These are phyloP conservation scores for Colletotrichum chlorophyti DNA, from an alignment of 2,329 filamentous ascomycete species.

Conservation along the genomic window DNA sequence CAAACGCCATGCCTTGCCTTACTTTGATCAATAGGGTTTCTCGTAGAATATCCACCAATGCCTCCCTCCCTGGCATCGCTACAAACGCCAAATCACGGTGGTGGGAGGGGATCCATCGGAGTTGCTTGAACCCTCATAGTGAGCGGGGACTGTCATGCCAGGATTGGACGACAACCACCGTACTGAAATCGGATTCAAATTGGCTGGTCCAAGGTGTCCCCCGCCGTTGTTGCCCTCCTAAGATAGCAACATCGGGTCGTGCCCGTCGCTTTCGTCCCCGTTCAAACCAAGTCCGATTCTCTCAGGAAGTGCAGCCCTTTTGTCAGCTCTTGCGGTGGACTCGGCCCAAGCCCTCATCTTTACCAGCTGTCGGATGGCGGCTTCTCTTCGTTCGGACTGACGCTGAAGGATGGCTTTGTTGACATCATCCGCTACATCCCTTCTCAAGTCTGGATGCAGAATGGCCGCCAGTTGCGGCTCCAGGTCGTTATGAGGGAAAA, in stretches of 20 bases:
- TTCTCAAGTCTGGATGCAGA: conserved; percentile 79
- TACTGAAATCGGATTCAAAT: too few species aligned
- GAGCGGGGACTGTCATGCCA: too few species aligned
- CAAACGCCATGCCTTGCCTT: conserved; percentile 6
- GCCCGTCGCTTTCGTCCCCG: conserved; percentile 33
- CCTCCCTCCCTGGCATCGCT: too few species aligned
- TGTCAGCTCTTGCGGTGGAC: conserved; percentile 56
- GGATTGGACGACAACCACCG: too few species aligned
- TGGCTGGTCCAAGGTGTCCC: neutral
- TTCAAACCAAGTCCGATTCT: conserved; percentile 47
- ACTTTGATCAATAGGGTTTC: neutral
- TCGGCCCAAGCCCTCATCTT: conserved; percentile 89
- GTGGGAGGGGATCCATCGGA: too few species aligned
- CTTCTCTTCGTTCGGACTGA: conserved; percentile 76
- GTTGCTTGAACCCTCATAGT: too few species aligned
- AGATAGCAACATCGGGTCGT: conserved; percentile 28
- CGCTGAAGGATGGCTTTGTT: conserved; percentile 85
- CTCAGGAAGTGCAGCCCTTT: conserved; percentile 48
- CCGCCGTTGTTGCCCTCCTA: conserved; percentile 8
- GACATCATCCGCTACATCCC: conserved; percentile 84
- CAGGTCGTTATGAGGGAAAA: conserved; percentile 84
- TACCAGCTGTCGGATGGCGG: conserved; percentile 82
- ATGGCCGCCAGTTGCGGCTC: conserved; percentile 78
- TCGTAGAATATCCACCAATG: too few species aligned
- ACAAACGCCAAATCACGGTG: too few species aligned